A percentile compares a stretch with the other conserved stretches of the same genome.
These are phyloP conservation scores for Brassica carinata DNA, from an alignment of 345 rosid species.

Conservation along the genomic window DNA sequence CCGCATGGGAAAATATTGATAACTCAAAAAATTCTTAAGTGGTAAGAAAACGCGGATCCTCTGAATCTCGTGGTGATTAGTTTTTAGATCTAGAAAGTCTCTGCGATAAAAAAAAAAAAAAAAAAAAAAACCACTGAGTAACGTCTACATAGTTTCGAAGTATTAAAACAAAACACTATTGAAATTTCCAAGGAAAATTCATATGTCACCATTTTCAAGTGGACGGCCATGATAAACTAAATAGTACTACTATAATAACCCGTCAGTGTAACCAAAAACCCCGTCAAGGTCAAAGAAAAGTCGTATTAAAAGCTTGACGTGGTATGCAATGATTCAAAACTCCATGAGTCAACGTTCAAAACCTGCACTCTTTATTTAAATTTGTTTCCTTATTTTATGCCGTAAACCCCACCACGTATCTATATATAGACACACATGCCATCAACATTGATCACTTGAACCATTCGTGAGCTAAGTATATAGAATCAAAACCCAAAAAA, in stretches of 20 bases:
- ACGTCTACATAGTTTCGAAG: not conserved
- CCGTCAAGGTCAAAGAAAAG: not conserved
- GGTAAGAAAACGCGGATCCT: no score
- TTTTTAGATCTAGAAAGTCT: no score
- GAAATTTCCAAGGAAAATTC: not conserved
- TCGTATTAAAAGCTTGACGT: not conserved
- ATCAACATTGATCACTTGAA: not conserved
- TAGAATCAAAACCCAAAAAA: not conserved
- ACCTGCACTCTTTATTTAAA: constrained; percentile 1
- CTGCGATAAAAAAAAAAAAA: no score
- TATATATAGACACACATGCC: not conserved
- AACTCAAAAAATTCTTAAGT: no score
- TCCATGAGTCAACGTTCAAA: constrained; percentile 28
- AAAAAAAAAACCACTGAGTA: not conserved
- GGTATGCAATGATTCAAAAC: not conserved
- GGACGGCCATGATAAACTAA: not conserved
- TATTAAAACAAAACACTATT: not conserved
- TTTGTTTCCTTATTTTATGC: not conserved
- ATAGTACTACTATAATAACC: not conserved
- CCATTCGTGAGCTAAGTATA: not conserved
- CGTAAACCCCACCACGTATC: not conserved
- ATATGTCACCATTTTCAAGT: not conserved
- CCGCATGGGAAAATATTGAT: not conserved
- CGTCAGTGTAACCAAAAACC: no score
- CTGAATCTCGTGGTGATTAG: no score